Base-by-base conservation (phyloP, 78 protist genomes). In the Dictyostelium intermedium region DNA sequence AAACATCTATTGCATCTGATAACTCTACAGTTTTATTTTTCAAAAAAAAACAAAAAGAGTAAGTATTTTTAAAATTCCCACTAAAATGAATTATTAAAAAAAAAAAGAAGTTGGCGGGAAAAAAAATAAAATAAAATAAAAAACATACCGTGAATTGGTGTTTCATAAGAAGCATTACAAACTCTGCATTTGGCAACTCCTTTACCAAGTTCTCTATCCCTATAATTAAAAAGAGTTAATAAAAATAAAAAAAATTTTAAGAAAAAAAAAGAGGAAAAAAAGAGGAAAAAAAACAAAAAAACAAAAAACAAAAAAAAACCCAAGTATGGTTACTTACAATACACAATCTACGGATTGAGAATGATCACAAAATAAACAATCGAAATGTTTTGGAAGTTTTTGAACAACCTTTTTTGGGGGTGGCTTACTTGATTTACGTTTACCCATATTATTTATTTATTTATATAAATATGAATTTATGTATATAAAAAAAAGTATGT, bases 281-380 rank as follows among this genome's bases (percentile, higher is more conserved):
- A 69, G 37, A 63, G 30, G 37, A 6, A 25, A 18, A 63, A 25
- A 63, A n/a, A 45, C 6, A 45, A 45, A 45, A 45, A 45, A 45
- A 9, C 6, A 45, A 45, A 45, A 45, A 45, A 45, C 0, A 45
- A 45, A 45, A 45, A 45, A 45, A 45, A 18, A 63, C 5, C 30
- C 13, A 20, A 5, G 43, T 5, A 39, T 2, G 13, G 5, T 3
- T 1, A 87, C 93, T 7, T 87, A 87, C 93, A 89, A 80, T 9
- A 32, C 39, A 80, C 93, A 89, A 37, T 89, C 93, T 18, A 89
- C 93, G 30, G 85, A 61, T 80, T 80, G 87, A 69, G 93, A 27
- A 56, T 89, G 93, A 25, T 80, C 93, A 89, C 93, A 89, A 69
- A 89, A 89, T 80, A 84, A 84, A 47, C 93, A 89, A 89, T 89